Evolutionary conservation across 306 rosid species (phyloP).

Genomic region (Prunus kanzakura): DNA sequence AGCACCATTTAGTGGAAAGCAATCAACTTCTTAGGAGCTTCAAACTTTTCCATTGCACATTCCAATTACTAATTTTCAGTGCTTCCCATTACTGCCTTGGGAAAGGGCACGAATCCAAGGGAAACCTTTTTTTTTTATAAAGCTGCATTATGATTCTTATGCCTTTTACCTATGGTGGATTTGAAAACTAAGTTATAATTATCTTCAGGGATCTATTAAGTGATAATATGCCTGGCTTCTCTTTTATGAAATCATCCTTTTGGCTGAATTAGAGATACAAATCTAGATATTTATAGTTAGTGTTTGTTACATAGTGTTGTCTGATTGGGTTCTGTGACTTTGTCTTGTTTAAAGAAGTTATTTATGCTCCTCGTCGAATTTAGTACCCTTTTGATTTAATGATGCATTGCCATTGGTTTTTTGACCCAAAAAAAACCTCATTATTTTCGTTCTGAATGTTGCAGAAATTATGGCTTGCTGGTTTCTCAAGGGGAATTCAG

Average conservation of each 20-base stretch:
- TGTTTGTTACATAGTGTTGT: not conserved
- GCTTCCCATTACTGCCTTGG: not conserved
- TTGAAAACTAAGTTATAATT: not conserved
- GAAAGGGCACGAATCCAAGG: not conserved
- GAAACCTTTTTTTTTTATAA: not conserved
- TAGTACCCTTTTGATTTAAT: not conserved
- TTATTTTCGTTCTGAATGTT: conserved; percentile 28
- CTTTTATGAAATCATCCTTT: not conserved
- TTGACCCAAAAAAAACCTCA: not conserved
- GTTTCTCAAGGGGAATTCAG: conserved; percentile 98
- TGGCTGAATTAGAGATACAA: not conserved
- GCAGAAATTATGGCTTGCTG: conserved; percentile 99
- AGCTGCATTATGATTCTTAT: not conserved
- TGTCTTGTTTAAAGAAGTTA: not conserved
- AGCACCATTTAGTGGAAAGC: not conserved
- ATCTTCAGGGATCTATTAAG: not conserved
- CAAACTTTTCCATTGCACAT: not conserved
- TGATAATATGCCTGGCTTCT: not conserved
- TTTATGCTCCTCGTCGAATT: not conserved
- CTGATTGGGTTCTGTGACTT: not conserved
- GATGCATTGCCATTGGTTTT: not conserved
- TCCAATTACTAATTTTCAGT: not conserved
- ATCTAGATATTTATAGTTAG: not conserved
- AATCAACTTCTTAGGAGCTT: not conserved
- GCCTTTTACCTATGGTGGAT: not conserved